phyloP scores from a whole-genome alignment of 768 basidiomycete species.

The Suillus subluteus region DNA sequence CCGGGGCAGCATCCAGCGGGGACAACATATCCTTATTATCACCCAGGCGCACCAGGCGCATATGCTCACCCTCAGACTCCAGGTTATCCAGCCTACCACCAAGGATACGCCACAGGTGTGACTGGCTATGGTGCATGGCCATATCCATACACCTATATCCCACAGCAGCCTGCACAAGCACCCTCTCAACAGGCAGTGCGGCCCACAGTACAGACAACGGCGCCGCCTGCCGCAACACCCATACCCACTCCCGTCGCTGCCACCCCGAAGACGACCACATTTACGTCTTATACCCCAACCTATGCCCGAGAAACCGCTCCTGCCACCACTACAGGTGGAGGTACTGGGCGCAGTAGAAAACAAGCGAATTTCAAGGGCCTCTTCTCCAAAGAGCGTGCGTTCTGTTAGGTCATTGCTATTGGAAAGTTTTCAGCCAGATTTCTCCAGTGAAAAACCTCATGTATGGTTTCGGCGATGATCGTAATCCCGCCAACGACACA shows the following conservation, averaged over 20 bases:
- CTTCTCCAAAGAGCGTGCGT: constrained; percentile 82
- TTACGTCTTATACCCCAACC: constrained; percentile 60
- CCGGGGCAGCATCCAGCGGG: constrained; percentile 41
- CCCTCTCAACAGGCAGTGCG: constrained; percentile 32
- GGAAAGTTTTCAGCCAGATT: constrained; percentile 17
- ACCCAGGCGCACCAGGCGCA: constrained; percentile 46
- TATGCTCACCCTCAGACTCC: constrained; percentile 44
- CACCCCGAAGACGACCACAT: constrained; percentile 47
- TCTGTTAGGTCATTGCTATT: constrained; percentile 7
- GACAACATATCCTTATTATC: constrained; percentile 65
- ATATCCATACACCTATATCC: constrained; percentile 66
- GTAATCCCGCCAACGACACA: constrained; percentile 84
- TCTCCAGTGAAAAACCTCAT: constrained; percentile 76
- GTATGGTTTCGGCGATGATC: constrained; percentile 94
- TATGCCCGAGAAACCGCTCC: constrained; percentile 52
- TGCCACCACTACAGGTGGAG: constrained; percentile 41
- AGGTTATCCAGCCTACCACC: constrained; percentile 51
- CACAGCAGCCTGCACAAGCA: constrained; percentile 39
- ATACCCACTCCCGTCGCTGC: constrained; percentile 34
- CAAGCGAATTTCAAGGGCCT: constrained; percentile 73
- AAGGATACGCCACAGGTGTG: constrained; percentile 63
- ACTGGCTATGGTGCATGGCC: constrained; percentile 73
- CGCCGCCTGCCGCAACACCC: constrained; percentile 33
- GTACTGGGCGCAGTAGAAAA: constrained; percentile 56
- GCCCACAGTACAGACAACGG: constrained; percentile 29